Evolutionary conservation across 148 eudicot genomes (phyloP), one percentile per base, ranked within the genome.

Genomic region (Cornus kousa): DNA sequence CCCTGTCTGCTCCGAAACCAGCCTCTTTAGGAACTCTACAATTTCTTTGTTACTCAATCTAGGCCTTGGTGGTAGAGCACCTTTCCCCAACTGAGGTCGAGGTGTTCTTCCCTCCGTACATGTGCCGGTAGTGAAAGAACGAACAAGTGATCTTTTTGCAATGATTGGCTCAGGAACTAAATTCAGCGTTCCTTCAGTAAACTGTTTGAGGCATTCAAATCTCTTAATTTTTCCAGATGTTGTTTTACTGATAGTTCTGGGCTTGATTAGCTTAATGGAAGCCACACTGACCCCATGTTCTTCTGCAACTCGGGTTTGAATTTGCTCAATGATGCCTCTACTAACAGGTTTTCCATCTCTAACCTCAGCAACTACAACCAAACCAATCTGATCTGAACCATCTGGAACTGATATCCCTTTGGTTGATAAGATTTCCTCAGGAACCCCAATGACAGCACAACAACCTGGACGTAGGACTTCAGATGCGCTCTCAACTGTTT

Each of bases 391-490:
- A 74, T 88, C 87, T 7, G 89, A 82, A 75, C 69, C 28, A 13
- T 86, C 89, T 1, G 86, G 76, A 40, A 84, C 72, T 39, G 84
- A 68, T 11, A 88, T 73, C 59, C 91, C 91, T 76, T 88, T 88
- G 11, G 77, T 66, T 16, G 79, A 68, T 33, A 88, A 77, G 57
- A 78, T 77, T 67, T 88, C 89, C 46, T 88, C 91, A 6, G 91
- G 83, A 73, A 86, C 91, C 22, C 87, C 91, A 10, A 88, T 77
- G 33, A 88, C 87, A 66, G 91, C 89, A 72, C 91, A 88, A 69
- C 91, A 88, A 2, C 91, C 91, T 0, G 89, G 89, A 23, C 89
- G 85, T 1, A 88, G 50, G 72, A 88, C 40, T 50, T 88, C 86
- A 13, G 86, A 88, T 3, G 91, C 82, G 67, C 76, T 79, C 84